phyloP scores from a whole-genome alignment of 495 filamentous ascomycete genomes.

The Parathielavia appendiculata region DNA sequence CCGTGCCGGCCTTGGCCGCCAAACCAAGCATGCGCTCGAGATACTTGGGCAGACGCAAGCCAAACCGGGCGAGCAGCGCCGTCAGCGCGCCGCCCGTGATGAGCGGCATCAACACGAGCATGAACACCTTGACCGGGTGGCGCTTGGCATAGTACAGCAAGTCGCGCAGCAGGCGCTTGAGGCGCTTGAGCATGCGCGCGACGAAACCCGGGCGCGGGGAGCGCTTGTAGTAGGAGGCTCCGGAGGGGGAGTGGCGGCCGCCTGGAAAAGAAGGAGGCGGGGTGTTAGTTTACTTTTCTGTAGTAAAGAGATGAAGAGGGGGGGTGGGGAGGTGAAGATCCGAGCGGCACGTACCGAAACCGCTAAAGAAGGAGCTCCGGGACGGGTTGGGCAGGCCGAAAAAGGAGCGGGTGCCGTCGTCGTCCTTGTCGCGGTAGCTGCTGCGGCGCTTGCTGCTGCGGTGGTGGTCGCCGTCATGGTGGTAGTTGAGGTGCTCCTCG shows the following conservation, averaged over 20 bases:
- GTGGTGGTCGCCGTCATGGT: background rate
- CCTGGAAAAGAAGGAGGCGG: background rate
- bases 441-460: constrained; percentile 1
- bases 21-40: constrained; percentile 53
- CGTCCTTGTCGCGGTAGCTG: constrained; percentile 13
- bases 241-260: constrained; percentile 24
- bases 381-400: constrained; percentile 31
- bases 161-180: constrained; percentile 68
- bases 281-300: constrained; percentile 41
- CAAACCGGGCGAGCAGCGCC: constrained; percentile 66
- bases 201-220: constrained; percentile 73
- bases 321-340: background rate
- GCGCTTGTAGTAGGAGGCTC: constrained; percentile 64
- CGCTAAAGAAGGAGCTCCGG: constrained; percentile 40
- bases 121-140: constrained; percentile 77
- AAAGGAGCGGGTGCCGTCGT: constrained; percentile 13
- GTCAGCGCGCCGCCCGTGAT: constrained; percentile 74
- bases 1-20: constrained; percentile 48
- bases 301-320: constrained; percentile 52
- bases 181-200: constrained; percentile 58
- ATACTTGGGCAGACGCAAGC: constrained; percentile 61
- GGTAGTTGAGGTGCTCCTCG: constrained; percentile 17
- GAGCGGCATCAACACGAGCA: constrained; percentile 79
- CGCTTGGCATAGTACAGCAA: constrained; percentile 68
- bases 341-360: constrained; percentile 49